Evolutionary conservation across 2,329 filamentous ascomycete species (phyloP).

Genomic region (Xylariaceae sp.): DNA sequence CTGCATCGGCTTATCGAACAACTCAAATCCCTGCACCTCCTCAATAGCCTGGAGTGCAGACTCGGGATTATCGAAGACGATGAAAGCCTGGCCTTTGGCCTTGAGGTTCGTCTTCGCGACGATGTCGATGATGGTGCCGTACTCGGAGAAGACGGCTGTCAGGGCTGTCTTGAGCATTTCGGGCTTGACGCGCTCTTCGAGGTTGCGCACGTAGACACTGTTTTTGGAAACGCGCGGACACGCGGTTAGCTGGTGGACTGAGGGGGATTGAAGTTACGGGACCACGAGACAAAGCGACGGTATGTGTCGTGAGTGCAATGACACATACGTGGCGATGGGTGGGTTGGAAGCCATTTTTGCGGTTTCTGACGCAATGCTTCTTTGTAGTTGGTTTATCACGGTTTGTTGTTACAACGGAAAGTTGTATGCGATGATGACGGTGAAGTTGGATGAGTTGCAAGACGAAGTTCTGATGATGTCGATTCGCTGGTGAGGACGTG

Average conservation of each 20-base stretch:
- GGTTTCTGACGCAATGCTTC: neutral
- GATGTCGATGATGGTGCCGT: conserved; percentile 78
- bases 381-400: too few species aligned
- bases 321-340: conserved; percentile 64
- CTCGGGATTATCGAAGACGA: conserved; percentile 81
- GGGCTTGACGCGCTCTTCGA: conserved; percentile 87
- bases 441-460: too few species aligned
- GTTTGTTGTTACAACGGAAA: neutral
- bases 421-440: too few species aligned
- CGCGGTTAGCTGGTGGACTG: conserved; percentile 13
- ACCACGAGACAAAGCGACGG: conserved; percentile 17
- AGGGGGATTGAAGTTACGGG: neutral
- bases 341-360: conserved; percentile 35
- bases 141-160: conserved; percentile 76
- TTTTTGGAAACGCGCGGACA: neutral
- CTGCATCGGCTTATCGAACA: conserved; percentile 88
- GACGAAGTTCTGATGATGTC: too few species aligned
- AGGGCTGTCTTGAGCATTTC: conserved; percentile 70
- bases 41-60: conserved; percentile 78
- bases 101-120: conserved; percentile 85
- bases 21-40: conserved; percentile 84
- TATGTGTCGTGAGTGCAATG: conserved; percentile 65
- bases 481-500: too few species aligned
- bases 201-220: conserved; percentile 70
- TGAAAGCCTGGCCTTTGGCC: conserved; percentile 91